These are phyloP conservation scores for Entrophospora sp. DNA, from an alignment of 192 early-diverging fungal genomes.

Conservation along the genomic window DNA sequence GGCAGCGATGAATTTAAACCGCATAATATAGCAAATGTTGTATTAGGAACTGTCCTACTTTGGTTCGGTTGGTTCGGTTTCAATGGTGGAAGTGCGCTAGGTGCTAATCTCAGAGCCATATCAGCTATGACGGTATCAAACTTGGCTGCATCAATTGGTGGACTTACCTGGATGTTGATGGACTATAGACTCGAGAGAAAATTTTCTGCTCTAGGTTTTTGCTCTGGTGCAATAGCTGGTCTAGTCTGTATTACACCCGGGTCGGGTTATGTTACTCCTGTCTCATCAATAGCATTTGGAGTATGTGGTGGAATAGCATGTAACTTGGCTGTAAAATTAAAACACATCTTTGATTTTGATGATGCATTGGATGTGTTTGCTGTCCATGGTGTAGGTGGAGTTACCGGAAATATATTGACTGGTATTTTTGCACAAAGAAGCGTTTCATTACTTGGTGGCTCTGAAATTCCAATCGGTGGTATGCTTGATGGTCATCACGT, in stretches of 20 bases:
- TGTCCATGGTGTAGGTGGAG: conserved; percentile 79
- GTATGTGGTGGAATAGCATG: conserved; percentile 60
- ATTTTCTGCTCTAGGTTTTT: conserved; percentile 85
- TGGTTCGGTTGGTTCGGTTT: conserved; percentile 98
- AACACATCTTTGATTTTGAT: conserved; percentile 79
- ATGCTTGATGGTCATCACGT: conserved; percentile 46
- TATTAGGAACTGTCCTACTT: conserved; percentile 78
- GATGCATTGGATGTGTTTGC: conserved; percentile 90
- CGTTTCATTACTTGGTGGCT: conserved; percentile 63
- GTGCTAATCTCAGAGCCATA: conserved; percentile 74
- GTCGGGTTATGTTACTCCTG: conserved; percentile 78
- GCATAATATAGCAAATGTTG: conserved; percentile 86
- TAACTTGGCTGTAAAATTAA: conserved; percentile 73
- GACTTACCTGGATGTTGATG: conserved; percentile 70
- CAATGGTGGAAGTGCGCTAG: conserved; percentile 80
- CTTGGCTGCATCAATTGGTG: conserved; percentile 70
- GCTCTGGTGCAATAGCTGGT: conserved; percentile 89
- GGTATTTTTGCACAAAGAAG: conserved; percentile 80
- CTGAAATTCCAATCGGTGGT: conserved; percentile 31
- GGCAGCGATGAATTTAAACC: conserved; percentile 63
- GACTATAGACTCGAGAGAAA: conserved; percentile 73
- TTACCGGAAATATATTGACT: conserved; percentile 75
- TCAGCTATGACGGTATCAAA: conserved; percentile 82
- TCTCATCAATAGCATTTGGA: conserved; percentile 75
- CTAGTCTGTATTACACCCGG: conserved; percentile 90